phyloP scores from a whole-genome alignment of 768 basidiomycete genomes.

The Termitomyces sp. region DNA sequence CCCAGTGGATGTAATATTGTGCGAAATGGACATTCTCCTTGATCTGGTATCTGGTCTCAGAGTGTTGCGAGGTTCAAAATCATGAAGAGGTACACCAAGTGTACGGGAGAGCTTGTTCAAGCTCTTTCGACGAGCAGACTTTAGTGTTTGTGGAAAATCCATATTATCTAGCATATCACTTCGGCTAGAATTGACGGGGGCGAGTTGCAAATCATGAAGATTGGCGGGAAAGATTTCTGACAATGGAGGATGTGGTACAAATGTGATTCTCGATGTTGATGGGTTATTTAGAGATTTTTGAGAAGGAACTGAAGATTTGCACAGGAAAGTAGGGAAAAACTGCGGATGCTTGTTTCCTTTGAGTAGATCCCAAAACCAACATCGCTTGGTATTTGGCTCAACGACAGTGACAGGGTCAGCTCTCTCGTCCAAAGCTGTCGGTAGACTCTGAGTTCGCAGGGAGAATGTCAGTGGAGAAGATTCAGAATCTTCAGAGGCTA shows the following conservation, averaged over 20 bases:
- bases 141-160: not conserved
- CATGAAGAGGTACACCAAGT: slow-evolving; percentile 17
- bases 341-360: not conserved
- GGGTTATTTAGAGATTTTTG: not conserved
- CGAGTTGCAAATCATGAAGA: slow-evolving; percentile 5
- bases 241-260: slow-evolving; percentile 7
- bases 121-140: slow-evolving; percentile 9
- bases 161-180: slow-evolving; percentile 6
- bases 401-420: not conserved
- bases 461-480: not conserved
- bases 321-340: not conserved
- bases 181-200: slow-evolving; percentile 7
- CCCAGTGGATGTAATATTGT: not conserved
- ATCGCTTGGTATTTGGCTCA: not conserved
- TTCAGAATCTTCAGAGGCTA: not conserved
- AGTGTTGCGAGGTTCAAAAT: slow-evolving; percentile 2
- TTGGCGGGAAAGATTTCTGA: slow-evolving; percentile 3
- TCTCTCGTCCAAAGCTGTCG: not conserved
- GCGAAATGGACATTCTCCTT: slow-evolving; percentile 5
- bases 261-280: slow-evolving; percentile 1
- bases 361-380: slow-evolving; percentile 7
- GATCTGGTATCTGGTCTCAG: not conserved
- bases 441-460: not conserved
- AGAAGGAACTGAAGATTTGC: not conserved
- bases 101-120: slow-evolving; percentile 22